Evolutionary conservation across 2,329 filamentous ascomycete genomes (phyloP).

Genomic region (Neurospora crassa): DNA sequence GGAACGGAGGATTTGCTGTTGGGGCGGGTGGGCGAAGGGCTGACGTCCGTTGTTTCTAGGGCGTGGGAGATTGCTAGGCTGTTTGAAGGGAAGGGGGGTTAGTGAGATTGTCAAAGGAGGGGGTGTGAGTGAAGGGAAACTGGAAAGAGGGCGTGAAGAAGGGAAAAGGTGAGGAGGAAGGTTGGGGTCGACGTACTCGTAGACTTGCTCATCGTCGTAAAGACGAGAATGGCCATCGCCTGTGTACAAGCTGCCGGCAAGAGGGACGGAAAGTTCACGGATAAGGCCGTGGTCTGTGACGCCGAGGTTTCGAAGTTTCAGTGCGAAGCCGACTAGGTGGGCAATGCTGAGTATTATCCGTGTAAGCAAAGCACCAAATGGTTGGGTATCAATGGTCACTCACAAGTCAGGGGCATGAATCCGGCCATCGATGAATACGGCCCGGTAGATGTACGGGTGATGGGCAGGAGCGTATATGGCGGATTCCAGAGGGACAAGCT

Average conservation of each 20-base stretch:
- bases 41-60: constrained; percentile 55
- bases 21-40: not conserved
- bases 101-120: not conserved
- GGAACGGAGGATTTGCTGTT: constrained; percentile 30
- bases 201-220: constrained; percentile 82
- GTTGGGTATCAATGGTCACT: constrained; percentile 15
- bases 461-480: constrained; percentile 76
- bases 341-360: constrained; percentile 46
- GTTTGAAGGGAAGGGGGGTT: not conserved
- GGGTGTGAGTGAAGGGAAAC: constrained; percentile 4
- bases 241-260: constrained; percentile 83
- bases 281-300: constrained; percentile 89
- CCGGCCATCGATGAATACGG: constrained; percentile 91
- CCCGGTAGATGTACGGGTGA: constrained; percentile 89
- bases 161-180: constrained; percentile 2
- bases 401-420: constrained; percentile 86
- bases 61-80: constrained; percentile 62
- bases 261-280: constrained; percentile 75
- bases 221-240: constrained; percentile 90
- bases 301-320: constrained; percentile 89
- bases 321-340: constrained; percentile 82
- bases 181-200: constrained; percentile 44
- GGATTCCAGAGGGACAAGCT: constrained; percentile 89
- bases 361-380: not conserved
- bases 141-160: not conserved